Conservation (phyloP, 139 green algal genomes). For the Zygnema cylindricum region DNA sequence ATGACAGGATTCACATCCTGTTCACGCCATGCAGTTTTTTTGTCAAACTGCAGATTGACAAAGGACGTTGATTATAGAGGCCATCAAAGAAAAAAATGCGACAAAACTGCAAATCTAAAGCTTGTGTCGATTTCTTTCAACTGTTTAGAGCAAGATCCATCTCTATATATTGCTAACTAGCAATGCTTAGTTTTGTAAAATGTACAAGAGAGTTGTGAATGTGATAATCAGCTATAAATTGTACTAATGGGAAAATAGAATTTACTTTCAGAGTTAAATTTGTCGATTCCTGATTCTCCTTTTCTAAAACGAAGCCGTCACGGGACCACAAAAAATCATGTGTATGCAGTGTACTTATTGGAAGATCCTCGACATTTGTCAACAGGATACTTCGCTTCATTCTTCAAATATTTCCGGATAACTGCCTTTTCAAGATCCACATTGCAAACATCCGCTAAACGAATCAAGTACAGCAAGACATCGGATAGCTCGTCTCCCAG, state of each 20-base stretch:
- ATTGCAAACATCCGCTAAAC: constrained; percentile 75
- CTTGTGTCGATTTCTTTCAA: background rate
- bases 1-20: background rate
- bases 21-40: background rate
- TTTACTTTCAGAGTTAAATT: background rate
- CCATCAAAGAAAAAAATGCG: background rate
- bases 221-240: background rate
- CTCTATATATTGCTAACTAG: background rate
- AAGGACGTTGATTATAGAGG: background rate
- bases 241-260: background rate
- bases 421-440: constrained; percentile 73
- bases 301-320: too few species aligned
- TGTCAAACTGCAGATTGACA: too few species aligned
- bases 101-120: background rate
- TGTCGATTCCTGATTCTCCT: background rate
- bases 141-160: background rate
- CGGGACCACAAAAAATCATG: too few species aligned
- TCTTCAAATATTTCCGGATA: constrained; percentile 67
- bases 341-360: constrained; percentile 72
- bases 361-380: constrained; percentile 64
- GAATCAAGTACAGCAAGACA: constrained; percentile 79
- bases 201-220: background rate
- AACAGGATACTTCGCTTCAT: constrained; percentile 73
- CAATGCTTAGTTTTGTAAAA: background rate
- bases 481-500: constrained; percentile 80